Conservation (phyloP, 2,329 filamentous ascomycete genomes). For the Chrysoporthe austroafricana region DNA sequence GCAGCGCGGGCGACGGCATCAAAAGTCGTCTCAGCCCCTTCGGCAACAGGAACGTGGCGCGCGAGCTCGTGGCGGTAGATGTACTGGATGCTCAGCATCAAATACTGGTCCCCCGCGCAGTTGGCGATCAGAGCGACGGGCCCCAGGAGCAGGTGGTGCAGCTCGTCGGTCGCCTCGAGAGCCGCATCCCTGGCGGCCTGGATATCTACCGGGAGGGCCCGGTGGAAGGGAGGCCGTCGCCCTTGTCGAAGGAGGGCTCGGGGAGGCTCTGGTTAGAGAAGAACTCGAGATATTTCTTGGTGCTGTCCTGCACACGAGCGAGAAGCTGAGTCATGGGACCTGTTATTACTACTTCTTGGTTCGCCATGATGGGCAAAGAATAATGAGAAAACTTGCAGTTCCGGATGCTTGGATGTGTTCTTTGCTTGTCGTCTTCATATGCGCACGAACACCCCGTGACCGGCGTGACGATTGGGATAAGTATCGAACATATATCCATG, state of each 20-base stretch:
- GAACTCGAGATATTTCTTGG: constrained; percentile 1
- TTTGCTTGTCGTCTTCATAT: background rate
- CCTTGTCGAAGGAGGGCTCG: background rate
- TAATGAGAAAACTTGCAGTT: background rate
- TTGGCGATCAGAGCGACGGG: background rate
- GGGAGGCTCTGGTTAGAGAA: background rate
- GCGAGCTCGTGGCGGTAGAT: constrained; percentile 4
- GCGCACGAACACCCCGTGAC: background rate
- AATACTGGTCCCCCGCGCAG: background rate
- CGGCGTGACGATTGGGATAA: background rate
- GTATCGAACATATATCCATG: background rate
- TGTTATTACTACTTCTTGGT: background rate
- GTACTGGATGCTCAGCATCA: constrained; percentile 4
- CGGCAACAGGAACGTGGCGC: background rate
- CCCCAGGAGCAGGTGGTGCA: background rate
- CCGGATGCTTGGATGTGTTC: background rate
- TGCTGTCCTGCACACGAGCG: background rate
- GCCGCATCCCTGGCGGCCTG: background rate
- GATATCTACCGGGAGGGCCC: background rate
- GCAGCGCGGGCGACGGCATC: background rate
- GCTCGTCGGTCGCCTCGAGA: background rate
- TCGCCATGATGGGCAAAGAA: background rate
- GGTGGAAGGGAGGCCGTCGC: background rate
- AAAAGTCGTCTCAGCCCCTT: background rate
- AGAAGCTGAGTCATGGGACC: constrained; percentile 1